Conservation (phyloP, 2,329 filamentous ascomycete genomes). For the Fusarium sp. region DNA sequence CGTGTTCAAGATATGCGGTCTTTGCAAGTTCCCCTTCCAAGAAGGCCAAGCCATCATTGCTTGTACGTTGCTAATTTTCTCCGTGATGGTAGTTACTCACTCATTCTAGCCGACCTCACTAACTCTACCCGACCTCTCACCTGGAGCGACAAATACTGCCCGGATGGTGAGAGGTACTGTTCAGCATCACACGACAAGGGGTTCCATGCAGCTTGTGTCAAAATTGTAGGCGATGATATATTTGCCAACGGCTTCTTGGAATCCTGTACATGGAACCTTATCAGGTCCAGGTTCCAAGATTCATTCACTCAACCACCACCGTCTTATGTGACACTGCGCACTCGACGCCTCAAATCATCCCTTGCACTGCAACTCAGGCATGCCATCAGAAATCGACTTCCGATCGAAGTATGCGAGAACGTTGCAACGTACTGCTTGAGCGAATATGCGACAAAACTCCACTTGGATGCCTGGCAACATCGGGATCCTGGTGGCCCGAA, state of each 20-base stretch:
- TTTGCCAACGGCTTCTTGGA: not conserved
- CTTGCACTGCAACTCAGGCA: not conserved
- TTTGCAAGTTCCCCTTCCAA: not conserved
- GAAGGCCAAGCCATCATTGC: not conserved
- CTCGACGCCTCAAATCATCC: not conserved
- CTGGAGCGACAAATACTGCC: not conserved
- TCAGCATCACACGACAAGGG: no score
- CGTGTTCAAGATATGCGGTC: not conserved
- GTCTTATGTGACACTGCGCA: not conserved
- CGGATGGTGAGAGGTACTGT: not conserved
- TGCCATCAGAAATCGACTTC: not conserved
- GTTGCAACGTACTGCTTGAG: not conserved
- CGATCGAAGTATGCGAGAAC: not conserved
- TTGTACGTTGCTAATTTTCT: not conserved
- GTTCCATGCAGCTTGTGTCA: not conserved
- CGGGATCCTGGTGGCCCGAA: rapidly evolving
- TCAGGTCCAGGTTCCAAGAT: rapidly evolving
- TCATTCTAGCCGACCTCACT: not conserved
- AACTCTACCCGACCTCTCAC: not conserved
- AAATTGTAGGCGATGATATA: not conserved
- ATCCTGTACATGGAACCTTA: not conserved
- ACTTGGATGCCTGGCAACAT: not conserved
- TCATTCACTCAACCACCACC: not conserved
- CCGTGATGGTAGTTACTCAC: not conserved
- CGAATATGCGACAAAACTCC: not conserved